Percentiles rank a stretch among this genome's conserved stretches.
Conservation (phyloP, 1,284 basidiomycete species). For the Fereydounia khargensis region DNA sequence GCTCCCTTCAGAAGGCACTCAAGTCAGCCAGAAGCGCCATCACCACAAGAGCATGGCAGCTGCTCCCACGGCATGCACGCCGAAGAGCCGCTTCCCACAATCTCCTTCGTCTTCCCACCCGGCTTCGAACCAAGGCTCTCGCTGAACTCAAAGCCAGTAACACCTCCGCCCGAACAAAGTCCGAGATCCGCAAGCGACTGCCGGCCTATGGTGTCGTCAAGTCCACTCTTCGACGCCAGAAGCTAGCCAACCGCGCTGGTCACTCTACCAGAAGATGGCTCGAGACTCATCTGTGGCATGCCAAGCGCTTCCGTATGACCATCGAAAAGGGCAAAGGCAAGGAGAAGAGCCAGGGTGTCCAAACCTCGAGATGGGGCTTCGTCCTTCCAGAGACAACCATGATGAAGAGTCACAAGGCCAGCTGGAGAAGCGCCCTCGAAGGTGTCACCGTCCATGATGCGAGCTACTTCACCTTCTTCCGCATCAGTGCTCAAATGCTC, state of each 20-base stretch:
- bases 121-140: conserved; percentile 44
- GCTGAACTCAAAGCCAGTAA: conserved; percentile 50
- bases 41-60: conserved; percentile 54
- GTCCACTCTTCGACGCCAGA: conserved; percentile 27
- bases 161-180: conserved; percentile 36
- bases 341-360: conserved; percentile 22
- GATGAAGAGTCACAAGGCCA: conserved; percentile 47
- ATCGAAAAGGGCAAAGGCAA: conserved; percentile 39
- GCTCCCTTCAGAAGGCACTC: conserved; percentile 30
- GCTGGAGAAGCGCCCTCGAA: conserved; percentile 32
- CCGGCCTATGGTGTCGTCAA: conserved; percentile 28
- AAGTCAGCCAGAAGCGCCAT: conserved; percentile 28
- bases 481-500: conserved; percentile 17
- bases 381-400: conserved; percentile 46
- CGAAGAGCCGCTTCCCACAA: conserved; percentile 54
- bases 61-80: conserved; percentile 48
- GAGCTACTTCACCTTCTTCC: conserved; percentile 39
- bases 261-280: conserved; percentile 41
- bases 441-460: conserved; percentile 41
- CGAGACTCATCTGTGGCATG: conserved; percentile 56
- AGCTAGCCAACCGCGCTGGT: conserved; percentile 29
- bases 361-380: conserved; percentile 37
- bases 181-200: conserved; percentile 33
- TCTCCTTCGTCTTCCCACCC: conserved; percentile 44
- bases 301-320: conserved; percentile 55